Percentiles rank a stretch among this genome's conserved stretches.
phyloP scores from a whole-genome alignment of 2,329 filamentous ascomycete species.

The Chalaropsis ovoidea region DNA sequence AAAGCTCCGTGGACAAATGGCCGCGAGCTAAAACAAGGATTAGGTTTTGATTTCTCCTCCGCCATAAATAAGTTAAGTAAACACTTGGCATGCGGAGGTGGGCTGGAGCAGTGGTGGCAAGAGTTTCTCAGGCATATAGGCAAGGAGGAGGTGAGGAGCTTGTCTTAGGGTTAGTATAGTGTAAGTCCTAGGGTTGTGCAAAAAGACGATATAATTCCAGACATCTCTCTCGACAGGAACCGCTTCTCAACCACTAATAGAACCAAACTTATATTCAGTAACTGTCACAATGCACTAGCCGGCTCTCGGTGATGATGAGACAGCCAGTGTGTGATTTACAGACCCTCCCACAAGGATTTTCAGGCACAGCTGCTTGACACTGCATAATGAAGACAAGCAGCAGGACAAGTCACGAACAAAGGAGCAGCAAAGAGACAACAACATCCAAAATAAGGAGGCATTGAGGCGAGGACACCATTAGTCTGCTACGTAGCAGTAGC shows the following conservation, averaged over 20 bases:
- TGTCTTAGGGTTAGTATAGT: neutral
- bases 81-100: too few relatives aligned
- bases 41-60: neutral
- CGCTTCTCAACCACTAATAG: too few relatives aligned
- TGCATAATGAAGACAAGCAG: neutral
- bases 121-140: neutral
- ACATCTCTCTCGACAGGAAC: too few relatives aligned
- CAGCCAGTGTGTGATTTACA: neutral
- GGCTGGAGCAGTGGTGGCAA: neutral
- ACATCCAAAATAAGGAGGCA: too few relatives aligned
- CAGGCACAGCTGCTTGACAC: neutral
- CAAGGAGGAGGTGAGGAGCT: neutral
- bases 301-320: neutral
- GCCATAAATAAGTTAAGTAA: neutral
- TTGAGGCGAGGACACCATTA: too few relatives aligned
- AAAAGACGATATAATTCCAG: too few relatives aligned
- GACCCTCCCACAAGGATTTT: neutral
- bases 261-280: neutral
- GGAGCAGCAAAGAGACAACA: neutral
- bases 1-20: neutral
- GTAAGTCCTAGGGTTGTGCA: neutral
- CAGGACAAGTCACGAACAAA: neutral
- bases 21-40: neutral
- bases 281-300: too few relatives aligned
- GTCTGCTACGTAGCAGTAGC: too few relatives aligned